Percentiles rank a stretch among this genome's conserved stretches.
These are phyloP conservation scores for Cochlearia excelsa DNA, from an alignment of 345 rosid genomes.

Conservation along the genomic window DNA sequence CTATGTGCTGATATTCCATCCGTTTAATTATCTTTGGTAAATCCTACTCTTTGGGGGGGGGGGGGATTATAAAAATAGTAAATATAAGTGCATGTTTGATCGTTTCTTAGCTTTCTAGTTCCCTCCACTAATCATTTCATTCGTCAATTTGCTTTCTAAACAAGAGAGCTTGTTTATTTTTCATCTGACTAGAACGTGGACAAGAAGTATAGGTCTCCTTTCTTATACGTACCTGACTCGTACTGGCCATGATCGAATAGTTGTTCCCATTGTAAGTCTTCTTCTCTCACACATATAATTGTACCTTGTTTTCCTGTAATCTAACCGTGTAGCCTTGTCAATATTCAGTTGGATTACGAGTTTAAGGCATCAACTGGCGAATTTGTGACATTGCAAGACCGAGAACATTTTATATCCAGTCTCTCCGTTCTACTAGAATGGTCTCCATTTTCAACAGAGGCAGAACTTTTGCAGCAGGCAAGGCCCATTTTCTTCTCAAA, in stretches of 20 bases:
- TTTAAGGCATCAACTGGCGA: conserved; percentile 41
- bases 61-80: conserved; percentile 1
- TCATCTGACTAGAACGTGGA: conserved; percentile 45
- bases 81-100: conserved; percentile 1
- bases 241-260: conserved; percentile 77
- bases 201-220: conserved; percentile 84
- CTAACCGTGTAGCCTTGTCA: conserved; percentile 13
- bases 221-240: conserved; percentile 79
- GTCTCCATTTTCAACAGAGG: conserved; percentile 89
- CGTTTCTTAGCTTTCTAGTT: background rate
- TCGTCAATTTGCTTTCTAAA: conserved; percentile 9
- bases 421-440: conserved; percentile 72
- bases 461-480: conserved; percentile 89
- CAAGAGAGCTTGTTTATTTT: conserved; percentile 17
- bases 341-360: conserved; percentile 75
- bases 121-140: background rate
- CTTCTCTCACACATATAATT: conserved; percentile 10
- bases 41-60: background rate
- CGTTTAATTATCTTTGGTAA: background rate
- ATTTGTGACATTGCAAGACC: conserved; percentile 44
- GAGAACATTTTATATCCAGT: conserved; percentile 58
- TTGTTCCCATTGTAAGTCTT: conserved; percentile 88
- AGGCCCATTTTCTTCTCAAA: conserved; percentile 15
- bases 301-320: conserved; percentile 5
- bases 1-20: conserved; percentile 9